Conservation (phyloP, 345 rosid genomes). For the Populus deltoides region DNA sequence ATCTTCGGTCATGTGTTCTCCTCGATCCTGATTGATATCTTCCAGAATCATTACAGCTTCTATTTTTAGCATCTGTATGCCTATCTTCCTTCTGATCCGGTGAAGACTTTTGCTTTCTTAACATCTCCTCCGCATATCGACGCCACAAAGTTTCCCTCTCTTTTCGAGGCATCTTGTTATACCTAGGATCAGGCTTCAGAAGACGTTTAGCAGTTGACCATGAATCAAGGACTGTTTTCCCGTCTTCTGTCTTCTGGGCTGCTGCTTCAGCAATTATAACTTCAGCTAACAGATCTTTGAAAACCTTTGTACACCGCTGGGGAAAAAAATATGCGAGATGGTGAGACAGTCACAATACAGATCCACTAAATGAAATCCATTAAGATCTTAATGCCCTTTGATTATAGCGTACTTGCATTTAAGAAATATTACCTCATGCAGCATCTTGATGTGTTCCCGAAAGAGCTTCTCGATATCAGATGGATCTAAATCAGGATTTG, state of each 20-base stretch:
- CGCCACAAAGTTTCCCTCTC: slow-evolving; percentile 83
- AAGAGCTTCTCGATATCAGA: slow-evolving; percentile 86
- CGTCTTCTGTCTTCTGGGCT: slow-evolving; percentile 62
- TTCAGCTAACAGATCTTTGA: slow-evolving; percentile 67
- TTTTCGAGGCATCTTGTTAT: slow-evolving; percentile 79
- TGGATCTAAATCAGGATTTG: slow-evolving; percentile 70
- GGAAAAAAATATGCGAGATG: neutral
- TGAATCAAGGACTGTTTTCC: slow-evolving; percentile 72
- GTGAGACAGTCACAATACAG: neutral
- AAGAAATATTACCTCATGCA: slow-evolving; percentile 62
- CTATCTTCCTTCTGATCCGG: slow-evolving; percentile 45
- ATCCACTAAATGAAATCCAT: neutral
- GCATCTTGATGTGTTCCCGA: slow-evolving; percentile 78
- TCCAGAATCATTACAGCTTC: slow-evolving; percentile 43
- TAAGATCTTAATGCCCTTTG: neutral
- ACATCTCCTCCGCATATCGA: slow-evolving; percentile 58
- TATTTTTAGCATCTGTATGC: slow-evolving; percentile 38
- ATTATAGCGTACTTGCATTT: neutral
- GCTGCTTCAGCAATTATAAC: slow-evolving; percentile 67
- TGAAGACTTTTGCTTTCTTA: slow-evolving; percentile 53
- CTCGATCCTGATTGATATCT: slow-evolving; percentile 40
- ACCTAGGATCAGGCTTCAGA: slow-evolving; percentile 70
- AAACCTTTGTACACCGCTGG: slow-evolving; percentile 69
- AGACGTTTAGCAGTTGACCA: slow-evolving; percentile 90
- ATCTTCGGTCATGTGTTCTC: slow-evolving; percentile 46